Conservation (phyloP, 176 grass and related monocot species). For the Bonia amplexicaulis region DNA sequence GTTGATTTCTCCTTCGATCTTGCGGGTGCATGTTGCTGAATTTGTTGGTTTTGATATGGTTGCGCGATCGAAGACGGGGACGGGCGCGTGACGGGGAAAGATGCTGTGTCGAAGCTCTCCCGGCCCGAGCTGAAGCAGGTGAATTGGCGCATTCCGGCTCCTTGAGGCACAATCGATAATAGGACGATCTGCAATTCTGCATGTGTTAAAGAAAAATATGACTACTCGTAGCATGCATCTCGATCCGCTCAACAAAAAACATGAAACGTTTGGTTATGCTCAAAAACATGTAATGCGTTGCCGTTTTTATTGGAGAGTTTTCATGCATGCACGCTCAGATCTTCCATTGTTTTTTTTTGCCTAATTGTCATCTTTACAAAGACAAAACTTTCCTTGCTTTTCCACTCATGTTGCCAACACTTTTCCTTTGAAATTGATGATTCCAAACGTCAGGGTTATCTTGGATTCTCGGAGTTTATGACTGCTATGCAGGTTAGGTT, state of each 20-base stretch:
- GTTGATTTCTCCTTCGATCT: background rate
- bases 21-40: background rate
- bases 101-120: constrained; percentile 86
- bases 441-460: constrained; percentile 79
- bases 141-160: background rate
- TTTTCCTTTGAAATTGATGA: constrained; percentile 33
- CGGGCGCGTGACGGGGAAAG: constrained; percentile 68
- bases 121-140: constrained; percentile 79
- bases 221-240: background rate
- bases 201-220: background rate
- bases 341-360: background rate
- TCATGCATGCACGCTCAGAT: too few species aligned
- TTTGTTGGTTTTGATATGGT: background rate
- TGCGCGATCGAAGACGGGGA: constrained; percentile 46
- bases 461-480: constrained; percentile 62
- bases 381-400: background rate
- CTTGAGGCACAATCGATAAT: background rate
- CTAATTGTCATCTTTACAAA: background rate
- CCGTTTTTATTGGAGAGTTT: background rate
- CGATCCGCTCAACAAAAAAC: background rate
- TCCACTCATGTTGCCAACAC: background rate
- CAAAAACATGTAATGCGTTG: background rate
- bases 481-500: constrained; percentile 83
- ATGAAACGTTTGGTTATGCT: background rate
- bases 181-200: background rate